Base-by-base conservation (phyloP, 2,329 filamentous ascomycete species). In the Chaetomium globosum region DNA sequence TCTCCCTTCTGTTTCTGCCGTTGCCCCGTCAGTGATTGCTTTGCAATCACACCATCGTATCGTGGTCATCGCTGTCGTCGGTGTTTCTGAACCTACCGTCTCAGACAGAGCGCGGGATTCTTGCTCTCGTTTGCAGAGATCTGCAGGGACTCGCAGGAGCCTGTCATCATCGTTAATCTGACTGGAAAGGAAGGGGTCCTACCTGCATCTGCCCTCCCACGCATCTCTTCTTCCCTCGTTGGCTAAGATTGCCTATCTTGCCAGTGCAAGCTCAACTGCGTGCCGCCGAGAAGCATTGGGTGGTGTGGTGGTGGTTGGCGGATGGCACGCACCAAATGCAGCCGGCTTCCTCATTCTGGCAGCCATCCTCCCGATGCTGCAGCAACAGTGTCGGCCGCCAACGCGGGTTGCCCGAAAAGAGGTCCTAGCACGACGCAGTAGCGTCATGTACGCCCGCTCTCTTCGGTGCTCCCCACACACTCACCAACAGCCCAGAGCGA, bases 391-490 rank as follows among this genome's bases (percentile, higher is more conserved):
- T 51, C 48, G 31, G 23, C 58, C 19, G 30, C 58, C 46, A 52
- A 9, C 21, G 28, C 63, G 63, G 63, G 54, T 65, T 65, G 46
- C 63, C 59, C 53, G 48, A 62, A 65, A 23, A 33, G 63, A 58
- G 63, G 23, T 28, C 36, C 53, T 36, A 49, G 49, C 39, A 48
- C 61, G 30, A 56, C 39, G 51, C 49, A 64, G 55, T 49, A 49
- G 62, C 49, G 36, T 55, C 62, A 55, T 59, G 55, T 36, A 52
- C 21, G 21, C 21, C 26, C 26, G 13, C 13, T 30, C 28, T 31
- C 8, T 28, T 54, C 52, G 26, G 52, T 28, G 28, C 52, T 33
- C 12, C 26, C 13, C 52, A 54, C 52, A 55, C 30, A 36, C 16
- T 36, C 28, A 10, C 36, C 33, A 13, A 26, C 19, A 39, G 53